Evolutionary conservation across 805 yeast genomes (phyloP), one percentile per base, ranked within the genome.

Genomic region (Lachancea kluyveri): DNA sequence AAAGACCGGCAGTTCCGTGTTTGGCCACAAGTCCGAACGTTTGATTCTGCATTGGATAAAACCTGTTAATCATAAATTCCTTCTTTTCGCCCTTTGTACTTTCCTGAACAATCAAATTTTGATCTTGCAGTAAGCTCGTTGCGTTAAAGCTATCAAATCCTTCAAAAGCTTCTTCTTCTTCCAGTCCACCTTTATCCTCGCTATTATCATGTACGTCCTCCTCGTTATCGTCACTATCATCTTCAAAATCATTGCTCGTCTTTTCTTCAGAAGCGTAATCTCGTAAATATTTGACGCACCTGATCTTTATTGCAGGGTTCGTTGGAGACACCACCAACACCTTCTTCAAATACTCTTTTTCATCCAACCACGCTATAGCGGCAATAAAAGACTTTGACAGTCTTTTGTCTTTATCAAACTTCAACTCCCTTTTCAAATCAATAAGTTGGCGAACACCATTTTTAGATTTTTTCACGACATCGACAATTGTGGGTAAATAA

Each of bases 1-100:
- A 66, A 1, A 74, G 58, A 0, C 95, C 95, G 0, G 53, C 50
- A 0, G 48, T 45, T 0, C 68, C 73, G 4, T 64, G 37, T 1
- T 55, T 42, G 5, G 52, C 47, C 1, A 77, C 67, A 4, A 67
- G 36, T 31, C 73, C 74, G 47, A 62, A 74, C 0, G 83, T 54
- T 51, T 85, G 95, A 39, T 67, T 71, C 22, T 74, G 77, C 0
- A 77, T 40, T 0, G 95, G 88, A 42, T 68, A 79, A 33, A 76
- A 64, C 8, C 65, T 52, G 49, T 80, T 82, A 31, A 70, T 46
- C 1, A 51, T 18, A 14, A 47, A 32, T 13, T 38, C 36, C 18
- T 42, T 36, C 14, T 33, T 36, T n/a, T 20, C 40, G 1, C 32
- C 8, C 3, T 32, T 17, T 6, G 19, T 26, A 11, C 36, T 32